phyloP scores from a whole-genome alignment of 257 asterid genomes.

The Ajuga chamaepitys region DNA sequence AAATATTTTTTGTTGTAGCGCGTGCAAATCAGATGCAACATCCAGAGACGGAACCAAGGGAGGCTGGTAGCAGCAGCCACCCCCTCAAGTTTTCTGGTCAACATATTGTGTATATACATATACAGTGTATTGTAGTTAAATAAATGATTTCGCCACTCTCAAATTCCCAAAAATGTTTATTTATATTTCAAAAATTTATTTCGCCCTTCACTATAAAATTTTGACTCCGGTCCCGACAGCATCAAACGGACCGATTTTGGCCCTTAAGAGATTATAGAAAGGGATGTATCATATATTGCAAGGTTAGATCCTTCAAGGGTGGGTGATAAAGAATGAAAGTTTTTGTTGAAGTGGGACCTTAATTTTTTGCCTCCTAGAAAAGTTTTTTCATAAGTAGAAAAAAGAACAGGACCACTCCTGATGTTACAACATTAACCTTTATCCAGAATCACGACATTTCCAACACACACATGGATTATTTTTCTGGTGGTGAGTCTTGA shows the following conservation, averaged over 20 bases:
- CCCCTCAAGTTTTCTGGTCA: too few relatives aligned
- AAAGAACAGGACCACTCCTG: conserved; percentile 29
- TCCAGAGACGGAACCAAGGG: too few relatives aligned
- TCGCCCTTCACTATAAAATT: too few relatives aligned
- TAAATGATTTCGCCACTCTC: too few relatives aligned
- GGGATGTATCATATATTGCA: conserved; percentile 4
- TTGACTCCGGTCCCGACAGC: too few relatives aligned
- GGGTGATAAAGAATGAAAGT: conserved; percentile 3
- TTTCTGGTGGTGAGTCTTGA: conserved; percentile 15
- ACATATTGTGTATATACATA: too few relatives aligned
- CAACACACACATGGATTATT: conserved; percentile 5
- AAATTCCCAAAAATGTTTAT: too few relatives aligned
- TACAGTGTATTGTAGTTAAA: too few relatives aligned
- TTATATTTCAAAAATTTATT: too few relatives aligned
- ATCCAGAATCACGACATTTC: conserved; percentile 10
- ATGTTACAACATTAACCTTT: conserved; percentile 13
- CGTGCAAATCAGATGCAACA: neutral
- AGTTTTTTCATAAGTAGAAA: conserved; percentile 15
- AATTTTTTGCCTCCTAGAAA: conserved; percentile 16
- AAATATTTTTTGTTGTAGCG: too few relatives aligned
- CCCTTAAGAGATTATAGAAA: neutral
- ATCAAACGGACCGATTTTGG: neutral
- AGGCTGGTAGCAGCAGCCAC: too few relatives aligned
- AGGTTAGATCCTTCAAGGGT: neutral
- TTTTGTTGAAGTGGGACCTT: conserved; percentile 28